These are phyloP conservation scores for Paracorniculantispora psalliotae DNA, from an alignment of 2,329 filamentous ascomycete genomes.

Conservation along the genomic window DNA sequence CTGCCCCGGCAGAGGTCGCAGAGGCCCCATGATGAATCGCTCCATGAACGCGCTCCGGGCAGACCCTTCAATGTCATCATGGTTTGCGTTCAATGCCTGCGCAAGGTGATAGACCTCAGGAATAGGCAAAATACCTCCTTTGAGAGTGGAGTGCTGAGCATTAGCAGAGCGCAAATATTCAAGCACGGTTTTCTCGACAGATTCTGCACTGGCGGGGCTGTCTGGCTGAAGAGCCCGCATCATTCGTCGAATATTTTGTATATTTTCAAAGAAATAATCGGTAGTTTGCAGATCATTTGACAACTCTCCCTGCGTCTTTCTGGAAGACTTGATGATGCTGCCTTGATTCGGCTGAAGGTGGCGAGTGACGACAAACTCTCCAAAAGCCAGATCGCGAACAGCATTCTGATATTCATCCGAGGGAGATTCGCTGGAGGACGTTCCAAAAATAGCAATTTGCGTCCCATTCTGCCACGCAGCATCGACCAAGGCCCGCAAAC, in stretches of 20 bases:
- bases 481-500: slow-evolving; percentile 67
- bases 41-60: slow-evolving; percentile 25
- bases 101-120: slow-evolving; percentile 37
- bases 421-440: slow-evolving; percentile 54
- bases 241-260: slow-evolving; percentile 44
- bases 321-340: slow-evolving; percentile 14
- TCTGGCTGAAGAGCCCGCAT: slow-evolving; percentile 32
- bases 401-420: slow-evolving; percentile 38
- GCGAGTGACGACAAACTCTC: slow-evolving; percentile 37
- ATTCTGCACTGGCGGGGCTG: background rate
- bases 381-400: slow-evolving; percentile 34
- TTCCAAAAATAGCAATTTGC: slow-evolving; percentile 74
- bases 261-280: slow-evolving; percentile 42
- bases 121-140: slow-evolving; percentile 32
- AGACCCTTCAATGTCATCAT: slow-evolving; percentile 18
- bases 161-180: slow-evolving; percentile 22
- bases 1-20: slow-evolving; percentile 28
- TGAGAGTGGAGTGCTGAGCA: slow-evolving; percentile 25
- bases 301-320: background rate
- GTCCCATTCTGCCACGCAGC: slow-evolving; percentile 66
- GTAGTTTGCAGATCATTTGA: slow-evolving; percentile 26
- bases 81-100: slow-evolving; percentile 25
- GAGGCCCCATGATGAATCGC: slow-evolving; percentile 28
- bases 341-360: slow-evolving; percentile 28
- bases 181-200: background rate